A percentile compares a stretch with the other conserved stretches of the same genome.
These are phyloP conservation scores for Ceratobasidium sp. DNA, from an alignment of 1,284 basidiomycete species.

Conservation along the genomic window DNA sequence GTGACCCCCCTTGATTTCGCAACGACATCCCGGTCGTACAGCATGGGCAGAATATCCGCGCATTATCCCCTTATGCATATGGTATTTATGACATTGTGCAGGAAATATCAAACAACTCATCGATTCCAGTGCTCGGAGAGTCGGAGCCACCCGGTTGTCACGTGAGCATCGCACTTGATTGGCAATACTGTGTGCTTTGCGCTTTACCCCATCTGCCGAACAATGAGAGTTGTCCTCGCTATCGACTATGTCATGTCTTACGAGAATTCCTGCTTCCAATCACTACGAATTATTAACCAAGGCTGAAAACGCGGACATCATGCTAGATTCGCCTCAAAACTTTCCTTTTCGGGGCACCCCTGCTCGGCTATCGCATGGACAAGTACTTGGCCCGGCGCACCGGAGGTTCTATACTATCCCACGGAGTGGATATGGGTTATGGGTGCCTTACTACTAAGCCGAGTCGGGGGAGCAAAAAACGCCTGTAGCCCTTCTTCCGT, in stretches of 20 bases:
- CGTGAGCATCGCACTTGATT: background rate
- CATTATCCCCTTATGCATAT: too few species aligned
- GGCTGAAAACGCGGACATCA: too few species aligned
- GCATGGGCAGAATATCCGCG: too few species aligned
- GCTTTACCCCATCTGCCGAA: conserved; percentile 24
- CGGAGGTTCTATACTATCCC: background rate
- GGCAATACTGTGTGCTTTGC: background rate
- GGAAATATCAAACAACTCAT: too few species aligned
- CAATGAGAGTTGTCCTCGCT: conserved; percentile 9
- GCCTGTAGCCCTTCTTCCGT: conserved; percentile 4
- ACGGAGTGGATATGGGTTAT: background rate
- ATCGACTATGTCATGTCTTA: too few species aligned
- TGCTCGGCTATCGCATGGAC: background rate
- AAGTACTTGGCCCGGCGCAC: background rate
- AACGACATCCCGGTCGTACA: too few species aligned
- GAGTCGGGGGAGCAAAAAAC: background rate
- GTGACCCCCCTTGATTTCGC: too few species aligned
- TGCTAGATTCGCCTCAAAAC: too few species aligned
- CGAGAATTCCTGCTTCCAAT: background rate
- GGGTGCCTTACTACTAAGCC: conserved; percentile 10
- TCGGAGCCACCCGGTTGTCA: background rate
- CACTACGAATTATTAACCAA: too few species aligned
- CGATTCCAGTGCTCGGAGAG: too few species aligned
- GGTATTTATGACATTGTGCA: too few species aligned
- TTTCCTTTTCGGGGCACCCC: background rate